These are phyloP conservation scores for Symbiodinium natans DNA, from an alignment of 73 alveolate species.

Conservation along the genomic window DNA sequence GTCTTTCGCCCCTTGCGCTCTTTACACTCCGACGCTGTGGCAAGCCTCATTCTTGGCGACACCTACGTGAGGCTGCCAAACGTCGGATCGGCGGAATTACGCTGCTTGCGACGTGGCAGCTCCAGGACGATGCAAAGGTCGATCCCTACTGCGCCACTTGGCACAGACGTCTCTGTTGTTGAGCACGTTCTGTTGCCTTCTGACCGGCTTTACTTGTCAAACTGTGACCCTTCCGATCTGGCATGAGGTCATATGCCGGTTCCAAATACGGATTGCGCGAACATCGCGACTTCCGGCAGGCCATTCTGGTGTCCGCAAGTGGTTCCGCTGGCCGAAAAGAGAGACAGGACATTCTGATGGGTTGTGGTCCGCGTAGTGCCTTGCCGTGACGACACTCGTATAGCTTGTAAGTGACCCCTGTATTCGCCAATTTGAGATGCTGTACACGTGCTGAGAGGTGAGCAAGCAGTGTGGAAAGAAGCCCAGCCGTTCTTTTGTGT, in stretches of 20 bases:
- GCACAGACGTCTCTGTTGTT: too few relatives aligned
- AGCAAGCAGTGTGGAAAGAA: constrained; percentile 32
- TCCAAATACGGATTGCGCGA: constrained; percentile 80
- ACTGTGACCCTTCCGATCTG: too few relatives aligned
- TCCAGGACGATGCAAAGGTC: constrained; percentile 38
- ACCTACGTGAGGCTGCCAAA: constrained; percentile 4
- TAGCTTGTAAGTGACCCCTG: too few relatives aligned
- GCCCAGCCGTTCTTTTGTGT: constrained; percentile 90
- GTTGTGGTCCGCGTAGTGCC: too few relatives aligned
- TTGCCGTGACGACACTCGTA: too few relatives aligned
- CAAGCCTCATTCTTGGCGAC: too few relatives aligned
- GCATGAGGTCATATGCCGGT: constrained; percentile 70
- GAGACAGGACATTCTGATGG: too few relatives aligned
- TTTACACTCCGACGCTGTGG: too few relatives aligned
- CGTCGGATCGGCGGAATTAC: constrained; percentile 81
- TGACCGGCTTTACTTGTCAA: too few relatives aligned
- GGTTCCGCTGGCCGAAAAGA: too few relatives aligned
- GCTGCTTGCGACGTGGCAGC: constrained; percentile 62
- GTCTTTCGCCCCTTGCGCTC: too few relatives aligned
- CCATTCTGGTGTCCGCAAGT: background rate
- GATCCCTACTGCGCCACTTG: constrained; percentile 52
- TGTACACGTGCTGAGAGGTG: background rate
- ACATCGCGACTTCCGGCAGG: constrained; percentile 56
- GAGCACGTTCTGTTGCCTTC: too few relatives aligned
- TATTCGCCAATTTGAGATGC: background rate